These are phyloP conservation scores for Myriosclerotinia curreyana DNA, from an alignment of 2,329 filamentous ascomycete species.

Conservation along the genomic window DNA sequence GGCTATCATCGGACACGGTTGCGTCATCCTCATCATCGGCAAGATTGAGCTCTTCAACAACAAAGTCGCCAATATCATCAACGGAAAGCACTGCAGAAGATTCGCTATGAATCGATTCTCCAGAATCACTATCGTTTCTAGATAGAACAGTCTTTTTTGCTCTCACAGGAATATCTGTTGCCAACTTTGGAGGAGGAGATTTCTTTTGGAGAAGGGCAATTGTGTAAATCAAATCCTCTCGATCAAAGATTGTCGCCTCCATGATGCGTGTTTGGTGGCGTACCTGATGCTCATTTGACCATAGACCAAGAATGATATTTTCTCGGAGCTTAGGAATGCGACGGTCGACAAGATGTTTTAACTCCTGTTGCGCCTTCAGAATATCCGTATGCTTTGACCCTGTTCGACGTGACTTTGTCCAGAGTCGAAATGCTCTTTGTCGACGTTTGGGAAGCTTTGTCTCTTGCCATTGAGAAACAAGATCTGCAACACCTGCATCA, in stretches of 20 bases:
- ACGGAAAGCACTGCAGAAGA: slow-evolving; percentile 40
- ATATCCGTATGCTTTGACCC: slow-evolving; percentile 45
- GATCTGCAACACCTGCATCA: slow-evolving; percentile 50
- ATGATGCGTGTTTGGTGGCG: slow-evolving; percentile 55
- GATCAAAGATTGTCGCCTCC: slow-evolving; percentile 62
- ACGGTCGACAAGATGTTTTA: slow-evolving; percentile 43
- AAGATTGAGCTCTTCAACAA: slow-evolving; percentile 42
- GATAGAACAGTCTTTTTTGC: slow-evolving; percentile 24
- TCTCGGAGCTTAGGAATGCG: slow-evolving; percentile 56
- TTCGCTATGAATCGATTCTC: slow-evolving; percentile 32
- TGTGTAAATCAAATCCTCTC: slow-evolving; percentile 52
- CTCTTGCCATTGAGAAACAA: slow-evolving; percentile 56
- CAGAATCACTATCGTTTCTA: slow-evolving; percentile 29
- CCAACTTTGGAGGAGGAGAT: slow-evolving; percentile 42
- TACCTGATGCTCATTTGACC: slow-evolving; percentile 53
- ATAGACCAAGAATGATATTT: slow-evolving; percentile 52
- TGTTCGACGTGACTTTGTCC: slow-evolving; percentile 52
- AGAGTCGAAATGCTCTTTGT: slow-evolving; percentile 57
- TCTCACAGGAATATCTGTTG: slow-evolving; percentile 15
- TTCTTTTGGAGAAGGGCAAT: slow-evolving; percentile 47
- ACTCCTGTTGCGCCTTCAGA: slow-evolving; percentile 43
- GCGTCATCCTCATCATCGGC: slow-evolving; percentile 32
- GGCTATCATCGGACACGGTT: slow-evolving; percentile 22
- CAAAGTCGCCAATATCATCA: slow-evolving; percentile 48
- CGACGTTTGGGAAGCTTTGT: slow-evolving; percentile 55